Base-by-base conservation (phyloP, 192 early-diverging fungal species). In the Coemansia sp. region DNA sequence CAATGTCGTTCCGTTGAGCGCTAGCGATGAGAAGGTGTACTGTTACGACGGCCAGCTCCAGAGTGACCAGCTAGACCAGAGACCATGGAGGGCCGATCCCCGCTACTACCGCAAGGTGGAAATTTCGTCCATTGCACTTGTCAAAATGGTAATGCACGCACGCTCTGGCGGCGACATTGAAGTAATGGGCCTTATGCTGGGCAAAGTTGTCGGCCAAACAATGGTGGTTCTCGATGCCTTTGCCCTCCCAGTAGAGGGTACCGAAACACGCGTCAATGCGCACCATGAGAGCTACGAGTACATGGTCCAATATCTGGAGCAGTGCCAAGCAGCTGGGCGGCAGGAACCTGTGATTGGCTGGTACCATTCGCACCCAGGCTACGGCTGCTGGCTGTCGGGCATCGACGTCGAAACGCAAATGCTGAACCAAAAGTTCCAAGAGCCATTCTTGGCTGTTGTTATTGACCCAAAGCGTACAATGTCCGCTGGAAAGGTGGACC, bases 91-190 rank as follows among this genome's bases (percentile, higher is more conserved):
- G 44, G 91, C 86, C 60, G 90, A 97, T 61, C 59, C 51, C 22
- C 55, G 71, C 67, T 66, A 75, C 52, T 83, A 95, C 91, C 78
- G 91, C 92, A 72, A 89, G 80, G 92, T 97, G 33, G 89, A 94
- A 65, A 94, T 99, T 34, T 97, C 96, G 20, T 96, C 96, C 3
- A 90, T 98, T 33, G 97, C 97, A 5, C 76, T 99, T 74, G 95
- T 99, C 70, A 99, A 99, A 71, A 99, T 99, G 96, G 96, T 96
- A 78, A 97, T 95, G 90, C 97, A 99, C 77, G 97, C 97, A n/a
- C 88, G 96, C 46, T 97, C 96, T 1, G 97, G 97, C 41, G 96
- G 96, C 61, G 88, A 88, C 65, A 93, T 97, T 72, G 97, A 99
- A 86, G 90, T 99, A 44, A 99, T 99, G 97, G 97, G 97, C 3